Evolutionary conservation across 306 rosid species (phyloP).

Genomic region (Medicago lupulina): DNA sequence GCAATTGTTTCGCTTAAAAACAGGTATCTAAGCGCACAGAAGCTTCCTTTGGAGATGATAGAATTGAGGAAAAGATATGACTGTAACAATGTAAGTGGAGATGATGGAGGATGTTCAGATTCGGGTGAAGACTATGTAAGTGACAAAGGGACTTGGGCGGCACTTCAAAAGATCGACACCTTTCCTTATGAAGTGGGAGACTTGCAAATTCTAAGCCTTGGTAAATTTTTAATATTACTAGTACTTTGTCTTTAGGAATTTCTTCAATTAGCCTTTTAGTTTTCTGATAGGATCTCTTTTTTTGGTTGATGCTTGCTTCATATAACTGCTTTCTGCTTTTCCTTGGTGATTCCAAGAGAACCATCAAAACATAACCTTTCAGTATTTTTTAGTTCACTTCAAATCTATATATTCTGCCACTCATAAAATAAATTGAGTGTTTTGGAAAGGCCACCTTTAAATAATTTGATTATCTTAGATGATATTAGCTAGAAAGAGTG

Average conservation of each 20-base stretch:
- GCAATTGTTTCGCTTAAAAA: constrained; percentile 44
- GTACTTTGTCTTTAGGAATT: constrained; percentile 27
- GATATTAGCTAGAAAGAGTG: constrained; percentile 19
- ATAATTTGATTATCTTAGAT: constrained; percentile 36
- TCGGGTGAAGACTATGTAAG: constrained; percentile 72
- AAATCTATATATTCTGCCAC: constrained; percentile 6
- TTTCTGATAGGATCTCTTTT: neutral
- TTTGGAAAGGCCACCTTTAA: constrained; percentile 10
- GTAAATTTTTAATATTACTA: constrained; percentile 51
- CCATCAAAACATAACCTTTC: constrained; percentile 27
- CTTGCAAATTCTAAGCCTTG: constrained; percentile 76
- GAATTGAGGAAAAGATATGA: constrained; percentile 74
- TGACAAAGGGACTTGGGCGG: constrained; percentile 49
- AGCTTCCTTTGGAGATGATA: constrained; percentile 88
- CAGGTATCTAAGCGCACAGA: constrained; percentile 86
- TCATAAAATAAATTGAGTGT: constrained; percentile 12
- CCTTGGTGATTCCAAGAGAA: constrained; percentile 33
- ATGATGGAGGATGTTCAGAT: constrained; percentile 74
- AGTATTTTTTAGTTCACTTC: constrained; percentile 25
- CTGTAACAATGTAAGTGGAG: constrained; percentile 65
- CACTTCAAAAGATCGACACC: constrained; percentile 52
- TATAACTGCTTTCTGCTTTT: constrained; percentile 22
- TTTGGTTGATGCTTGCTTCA: constrained; percentile 18
- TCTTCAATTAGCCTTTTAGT: constrained; percentile 3
- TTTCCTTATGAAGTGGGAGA: constrained; percentile 78